Evolutionary conservation across 257 asterid genomes (phyloP), one percentile per base, ranked within the genome.

Genomic region (Gentiana dahurica): DNA sequence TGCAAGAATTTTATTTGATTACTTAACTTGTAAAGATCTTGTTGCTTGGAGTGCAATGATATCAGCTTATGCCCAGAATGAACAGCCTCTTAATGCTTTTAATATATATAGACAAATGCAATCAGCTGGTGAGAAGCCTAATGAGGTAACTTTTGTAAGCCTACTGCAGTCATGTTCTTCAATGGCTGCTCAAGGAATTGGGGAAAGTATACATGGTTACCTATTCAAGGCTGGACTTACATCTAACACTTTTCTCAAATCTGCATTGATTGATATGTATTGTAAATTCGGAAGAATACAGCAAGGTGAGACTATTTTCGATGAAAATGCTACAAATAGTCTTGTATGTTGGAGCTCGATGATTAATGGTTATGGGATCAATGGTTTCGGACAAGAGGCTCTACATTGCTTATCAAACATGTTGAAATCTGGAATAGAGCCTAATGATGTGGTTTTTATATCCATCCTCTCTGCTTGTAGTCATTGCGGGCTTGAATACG

Each of bases 281-380:
- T 81, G 95, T 80, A 85, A 76, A 70, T 71, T 76, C 13, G 95
- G 97, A 60, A 60, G 79, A 72, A 63, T 75, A 38, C 55, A 73
- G 34, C 66, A 74, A 51, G 95, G 87, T 24, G 49, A 67, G 73
- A 56, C 79, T n/a, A 62, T 81, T 65, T 83, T 89, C 52, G 60
- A 70, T 53, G 89, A 73, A 71, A 79, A 49, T 68, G 73, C 71
- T 49, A 57, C 55, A 49, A 54, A 61, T 59, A 91, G 86, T 70
- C 78, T 83, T 49, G 66, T 89, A n/a, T 83, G 95, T 70, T 89
- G 97, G 97, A 89, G 97, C 68, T 89, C 97, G 36, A 85, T 89
- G 97, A 83, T 85, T 59, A 89, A 89, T 41, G 97, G 94, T 4
- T 83, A 79, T 46, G 89, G 89, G 24, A 68, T 83, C 51, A 83